A percentile compares a stretch with the other conserved stretches of the same genome.
Conservation (phyloP, 441 rosid genomes). For the Pelargonium exstipulatum region DNA sequence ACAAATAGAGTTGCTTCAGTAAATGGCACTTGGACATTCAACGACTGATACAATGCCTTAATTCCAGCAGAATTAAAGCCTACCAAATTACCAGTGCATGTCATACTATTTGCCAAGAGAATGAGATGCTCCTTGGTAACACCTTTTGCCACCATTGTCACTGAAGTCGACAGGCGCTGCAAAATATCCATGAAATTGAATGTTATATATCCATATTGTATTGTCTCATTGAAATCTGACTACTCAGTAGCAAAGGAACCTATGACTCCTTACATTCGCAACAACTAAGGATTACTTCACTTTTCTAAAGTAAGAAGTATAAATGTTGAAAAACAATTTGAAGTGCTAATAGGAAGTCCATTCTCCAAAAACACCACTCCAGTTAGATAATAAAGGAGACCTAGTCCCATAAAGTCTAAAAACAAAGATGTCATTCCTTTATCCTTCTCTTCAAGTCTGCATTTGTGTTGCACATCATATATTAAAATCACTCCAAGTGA, state of each 20-base stretch:
- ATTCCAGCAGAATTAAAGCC: slow-evolving; percentile 89
- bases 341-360: background rate
- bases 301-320: background rate
- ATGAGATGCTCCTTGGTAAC: slow-evolving; percentile 82
- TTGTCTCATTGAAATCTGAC: background rate
- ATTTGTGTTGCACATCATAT: background rate
- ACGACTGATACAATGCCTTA: slow-evolving; percentile 59
- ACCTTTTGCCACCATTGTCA: slow-evolving; percentile 78
- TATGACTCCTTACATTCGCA: background rate
- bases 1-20: slow-evolving; percentile 92
- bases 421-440: background rate
- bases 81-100: slow-evolving; percentile 74
- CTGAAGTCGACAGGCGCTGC: slow-evolving; percentile 90
- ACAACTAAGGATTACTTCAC: background rate
- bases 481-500: background rate
- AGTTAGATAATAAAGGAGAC: background rate
- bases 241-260: background rate
- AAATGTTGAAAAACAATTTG: background rate
- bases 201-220: background rate
- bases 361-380: background rate
- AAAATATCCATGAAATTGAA: slow-evolving; percentile 19
- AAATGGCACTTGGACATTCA: slow-evolving; percentile 86
- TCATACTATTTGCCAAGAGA: slow-evolving; percentile 85
- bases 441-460: background rate
- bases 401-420: background rate